Base-by-base conservation (phyloP, 2,329 filamentous ascomycete genomes). In the Hypoxylon sp. region DNA sequence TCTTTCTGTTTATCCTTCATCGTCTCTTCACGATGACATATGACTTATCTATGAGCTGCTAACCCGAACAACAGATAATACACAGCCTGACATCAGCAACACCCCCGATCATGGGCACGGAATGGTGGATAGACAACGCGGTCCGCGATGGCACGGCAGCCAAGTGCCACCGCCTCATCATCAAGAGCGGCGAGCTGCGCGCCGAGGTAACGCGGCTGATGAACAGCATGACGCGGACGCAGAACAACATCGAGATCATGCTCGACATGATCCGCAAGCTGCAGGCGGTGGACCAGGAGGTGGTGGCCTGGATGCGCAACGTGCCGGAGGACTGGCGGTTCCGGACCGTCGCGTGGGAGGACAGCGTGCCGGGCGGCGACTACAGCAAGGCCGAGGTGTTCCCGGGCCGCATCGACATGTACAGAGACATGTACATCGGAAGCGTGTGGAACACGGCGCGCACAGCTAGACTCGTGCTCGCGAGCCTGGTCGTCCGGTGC, bases 101-200 rank as follows among this genome's bases (percentile, higher is more conserved):
- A 52, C 70, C 82, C 0, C 85, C 86, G 0, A 73, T 78, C 26
- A 84, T 87, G 81, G 85, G 84, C 9, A 77, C 79, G 2, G 85
- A 88, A 28, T 89, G 86, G 85, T 89, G 87, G 87, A 80, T 87
- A 32, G 77, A 79, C 45, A 82, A 86, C 50, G 80, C 82, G n/a
- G 77, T 82, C 32, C 80, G 83, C 68, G 84, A 87, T 70, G 74
- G 80, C 38, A 77, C 78, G 9, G 84, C 82, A 5, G 79, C 82
- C 0, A 74, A 80, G 7, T 84, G 82, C 58, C 84, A 87, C 65
- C 78, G 80, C 24, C 78, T 89, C 40, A 83, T 82, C 70, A 84
- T 89, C 66, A 80, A 81, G 59, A 80, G 85, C 3, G 82, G 82
- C 33, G 85, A 87, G 71, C 76, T 89, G n/a, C 83, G 86, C 8